Evolutionary conservation across 768 basidiomycete genomes (phyloP).

Genomic region (Hortiboletus campestris): DNA sequence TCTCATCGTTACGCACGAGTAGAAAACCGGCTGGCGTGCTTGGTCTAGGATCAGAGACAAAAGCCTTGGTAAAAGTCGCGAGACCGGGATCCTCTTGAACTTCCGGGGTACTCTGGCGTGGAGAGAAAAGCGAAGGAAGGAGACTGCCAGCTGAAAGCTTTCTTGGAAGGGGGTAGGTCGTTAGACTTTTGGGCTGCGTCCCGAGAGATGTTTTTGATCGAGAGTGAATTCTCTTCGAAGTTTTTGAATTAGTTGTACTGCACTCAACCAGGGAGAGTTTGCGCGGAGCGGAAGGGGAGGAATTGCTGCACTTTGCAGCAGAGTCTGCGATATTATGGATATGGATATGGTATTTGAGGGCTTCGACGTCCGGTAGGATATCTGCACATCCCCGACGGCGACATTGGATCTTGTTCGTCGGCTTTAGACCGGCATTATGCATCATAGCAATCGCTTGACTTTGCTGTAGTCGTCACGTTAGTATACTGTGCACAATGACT

Average conservation of each 20-base stretch:
- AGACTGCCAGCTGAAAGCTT: constrained; percentile 17
- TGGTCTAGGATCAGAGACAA: constrained; percentile 2
- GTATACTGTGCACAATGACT: background rate
- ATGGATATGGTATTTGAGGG: constrained; percentile 52
- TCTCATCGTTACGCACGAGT: background rate
- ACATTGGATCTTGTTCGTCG: constrained; percentile 39
- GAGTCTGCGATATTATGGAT: constrained; percentile 52
- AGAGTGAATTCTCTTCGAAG: constrained; percentile 6
- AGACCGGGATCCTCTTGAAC: constrained; percentile 7
- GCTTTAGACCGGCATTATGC: constrained; percentile 24
- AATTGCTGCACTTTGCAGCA: background rate
- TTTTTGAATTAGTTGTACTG: background rate
- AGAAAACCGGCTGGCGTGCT: background rate
- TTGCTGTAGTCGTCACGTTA: constrained; percentile 18
- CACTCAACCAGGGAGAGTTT: constrained; percentile 1
- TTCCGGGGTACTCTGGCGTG: constrained; percentile 2
- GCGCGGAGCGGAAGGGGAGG: background rate
- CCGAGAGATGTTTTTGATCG: constrained; percentile 20
- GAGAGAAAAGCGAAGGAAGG: constrained; percentile 16
- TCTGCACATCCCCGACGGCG: constrained; percentile 46
- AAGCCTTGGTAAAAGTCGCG: constrained; percentile 8
- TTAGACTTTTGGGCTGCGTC: background rate
- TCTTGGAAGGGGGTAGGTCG: constrained; percentile 3
- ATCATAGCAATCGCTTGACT: constrained; percentile 28
- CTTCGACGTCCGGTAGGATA: constrained; percentile 40